Base-by-base conservation (phyloP, 192 early-diverging fungal species). In the Fimicolochytrium jonesii region DNA sequence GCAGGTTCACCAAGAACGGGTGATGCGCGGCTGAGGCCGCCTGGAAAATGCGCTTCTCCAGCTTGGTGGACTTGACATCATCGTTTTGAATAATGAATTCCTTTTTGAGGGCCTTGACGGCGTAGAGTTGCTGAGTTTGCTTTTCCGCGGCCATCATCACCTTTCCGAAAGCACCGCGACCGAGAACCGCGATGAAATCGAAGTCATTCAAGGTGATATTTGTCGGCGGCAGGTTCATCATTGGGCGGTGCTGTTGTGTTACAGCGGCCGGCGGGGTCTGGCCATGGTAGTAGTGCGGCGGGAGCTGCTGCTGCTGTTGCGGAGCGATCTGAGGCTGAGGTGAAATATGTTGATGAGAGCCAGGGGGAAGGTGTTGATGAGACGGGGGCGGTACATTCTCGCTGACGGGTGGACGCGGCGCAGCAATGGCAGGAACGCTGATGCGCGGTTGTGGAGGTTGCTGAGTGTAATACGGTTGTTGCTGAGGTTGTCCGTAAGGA, bases 121-220 rank as follows among this genome's bases (percentile, higher is more conserved):
- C 96, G 70, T 93, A 96, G 5, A 94, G 76, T 32, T 85, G 79
- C 54, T 80, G 75, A 17, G 87, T 84, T 26, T 66, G 26, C 64
- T 91, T 91, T 61, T 98, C 94, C 63, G 90, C 84, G 11, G 95
- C 90, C 52, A 98, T 76, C 94, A 98, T 96, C 31, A 98, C 95
- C 80, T 97, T 97, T 69, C 96, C 96, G 79, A 96, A 98, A 69
- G 93, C 93, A 56, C 95, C 95, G 67, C 93, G 89, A 61, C 95
- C 95, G 15, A 98, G 77, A 0, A 98, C 94, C 17, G 92, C 86
- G 49, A 94, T 56, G 35, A 81, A 77, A 45, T 73, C 35, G 58
- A 81, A 81, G 44, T 81, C 79, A n/a, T 79, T 58, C 36, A 79
- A 26, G 15, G 74, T 69, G 10, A 81, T 69, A 28, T 70, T 41